A percentile compares a stretch with the other conserved stretches of the same genome.
phyloP scores from a whole-genome alignment of 805 yeast species.

The Candida tammaniensis region DNA sequence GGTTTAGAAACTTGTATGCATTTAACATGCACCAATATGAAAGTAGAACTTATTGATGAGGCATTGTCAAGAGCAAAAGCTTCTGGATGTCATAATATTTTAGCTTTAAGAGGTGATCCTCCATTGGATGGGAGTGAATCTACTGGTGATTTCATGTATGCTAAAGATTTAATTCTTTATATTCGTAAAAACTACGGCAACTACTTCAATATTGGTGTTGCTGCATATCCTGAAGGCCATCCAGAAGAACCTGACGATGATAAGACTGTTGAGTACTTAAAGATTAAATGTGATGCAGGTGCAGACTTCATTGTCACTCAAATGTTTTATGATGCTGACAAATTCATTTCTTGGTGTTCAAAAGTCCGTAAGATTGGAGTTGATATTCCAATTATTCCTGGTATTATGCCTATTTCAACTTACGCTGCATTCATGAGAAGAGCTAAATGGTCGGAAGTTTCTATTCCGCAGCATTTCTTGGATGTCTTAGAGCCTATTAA shows the following conservation, averaged over 20 bases:
- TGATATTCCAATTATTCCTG: constrained; percentile 87
- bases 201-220: constrained; percentile 92
- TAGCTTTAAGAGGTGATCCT: constrained; percentile 95
- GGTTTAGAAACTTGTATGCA: constrained; percentile 98
- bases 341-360: constrained; percentile 79
- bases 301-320: constrained; percentile 94
- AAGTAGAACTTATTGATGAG: constrained; percentile 70
- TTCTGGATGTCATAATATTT: constrained; percentile 92
- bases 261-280: constrained; percentile 56
- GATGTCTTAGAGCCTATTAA: constrained; percentile 74
- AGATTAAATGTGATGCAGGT: constrained; percentile 90
- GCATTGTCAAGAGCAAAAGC: constrained; percentile 83
- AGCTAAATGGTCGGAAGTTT: constrained; percentile 89
- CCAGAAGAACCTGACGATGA: constrained; percentile 71
- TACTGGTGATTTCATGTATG: constrained; percentile 83
- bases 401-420: constrained; percentile 98
- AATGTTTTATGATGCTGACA: constrained; percentile 93
- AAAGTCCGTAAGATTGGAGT: constrained; percentile 70
- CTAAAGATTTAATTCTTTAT: constrained; percentile 79
- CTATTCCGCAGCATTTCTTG: constrained; percentile 71
- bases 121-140: constrained; percentile 74
- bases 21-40: constrained; percentile 95
- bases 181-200: constrained; percentile 77
- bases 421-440: constrained; percentile 90
- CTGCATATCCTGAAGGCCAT: constrained; percentile 97